Conservation (phyloP, 225 moss, liverwort and hornwort genomes). For the Neckera pumila region DNA sequence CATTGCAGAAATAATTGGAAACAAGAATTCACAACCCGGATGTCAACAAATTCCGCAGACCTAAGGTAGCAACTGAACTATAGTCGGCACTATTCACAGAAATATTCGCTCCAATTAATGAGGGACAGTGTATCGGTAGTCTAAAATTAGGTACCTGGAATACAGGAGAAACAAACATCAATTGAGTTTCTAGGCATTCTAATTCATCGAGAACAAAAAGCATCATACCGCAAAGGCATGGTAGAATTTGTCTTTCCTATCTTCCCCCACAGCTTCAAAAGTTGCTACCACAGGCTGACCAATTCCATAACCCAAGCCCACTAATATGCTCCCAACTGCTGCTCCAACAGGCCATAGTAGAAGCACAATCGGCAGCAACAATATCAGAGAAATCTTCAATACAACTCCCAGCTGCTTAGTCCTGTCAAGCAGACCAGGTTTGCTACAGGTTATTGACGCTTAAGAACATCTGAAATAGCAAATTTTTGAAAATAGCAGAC, state of each 20-base stretch:
- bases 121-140: not conserved
- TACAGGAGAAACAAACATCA: not conserved
- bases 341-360: conserved; percentile 57
- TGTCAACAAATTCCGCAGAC: not conserved
- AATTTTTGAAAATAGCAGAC: not conserved
- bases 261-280: conserved; percentile 77
- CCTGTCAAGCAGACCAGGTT: conserved; percentile 27
- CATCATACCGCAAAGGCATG: conserved; percentile 58
- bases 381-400: conserved; percentile 34
- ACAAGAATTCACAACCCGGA: not conserved
- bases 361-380: conserved; percentile 57
- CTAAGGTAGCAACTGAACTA: not conserved
- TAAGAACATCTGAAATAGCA: not conserved
- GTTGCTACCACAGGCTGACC: conserved; percentile 81
- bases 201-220: not conserved
- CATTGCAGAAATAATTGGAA: not conserved
- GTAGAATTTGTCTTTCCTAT: conserved; percentile 33
- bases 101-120: not conserved
- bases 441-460: not conserved
- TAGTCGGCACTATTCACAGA: not conserved
- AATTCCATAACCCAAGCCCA: conserved; percentile 77
- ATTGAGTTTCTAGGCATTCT: not conserved
- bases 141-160: not conserved
- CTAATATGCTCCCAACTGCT: conserved; percentile 53
- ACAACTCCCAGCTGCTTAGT: conserved; percentile 63